Percentiles rank a stretch among this genome's conserved stretches.
Conservation (phyloP, 2,329 filamentous ascomycete genomes). For the Aspergillus versicolor region DNA sequence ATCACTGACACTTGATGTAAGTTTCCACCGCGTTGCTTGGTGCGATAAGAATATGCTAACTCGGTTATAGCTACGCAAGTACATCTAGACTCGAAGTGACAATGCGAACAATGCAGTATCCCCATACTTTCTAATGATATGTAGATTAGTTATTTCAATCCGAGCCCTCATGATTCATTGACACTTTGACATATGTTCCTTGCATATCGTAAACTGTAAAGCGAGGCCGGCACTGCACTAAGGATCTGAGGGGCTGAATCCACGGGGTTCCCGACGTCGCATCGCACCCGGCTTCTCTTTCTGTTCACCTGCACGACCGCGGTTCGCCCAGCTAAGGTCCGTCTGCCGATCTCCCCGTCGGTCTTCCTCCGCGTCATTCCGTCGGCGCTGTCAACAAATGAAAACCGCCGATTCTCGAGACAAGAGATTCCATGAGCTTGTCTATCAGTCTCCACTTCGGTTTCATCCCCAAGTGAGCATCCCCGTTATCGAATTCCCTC, state of each 20-base stretch:
- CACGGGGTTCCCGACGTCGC: too few species aligned
- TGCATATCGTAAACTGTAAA: too few species aligned
- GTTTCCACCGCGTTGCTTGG: conserved; percentile 39
- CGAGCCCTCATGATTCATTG: background rate
- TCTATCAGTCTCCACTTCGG: background rate
- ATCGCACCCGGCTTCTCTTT: background rate
- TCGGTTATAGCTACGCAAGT: conserved; percentile 4
- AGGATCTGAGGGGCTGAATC: too few species aligned
- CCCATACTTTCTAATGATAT: background rate
- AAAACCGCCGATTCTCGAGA: background rate
- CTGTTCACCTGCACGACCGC: background rate
- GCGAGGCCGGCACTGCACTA: too few species aligned
- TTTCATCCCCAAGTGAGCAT: background rate
- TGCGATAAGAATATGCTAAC: background rate
- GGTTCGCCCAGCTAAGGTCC: background rate
- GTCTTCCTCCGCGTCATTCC: background rate
- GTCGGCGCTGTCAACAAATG: background rate
- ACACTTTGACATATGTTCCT: too few species aligned
- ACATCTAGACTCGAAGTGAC: background rate
- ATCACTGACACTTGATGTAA: conserved; percentile 91
- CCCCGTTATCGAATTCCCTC: conserved; percentile 1
- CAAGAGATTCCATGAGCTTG: background rate
- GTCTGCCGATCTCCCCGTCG: background rate
- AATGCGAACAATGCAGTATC: background rate
- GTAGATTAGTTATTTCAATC: conserved; percentile 12